Conservation (phyloP, 805 yeast genomes). For the Saccharomycopsis javanensis region DNA sequence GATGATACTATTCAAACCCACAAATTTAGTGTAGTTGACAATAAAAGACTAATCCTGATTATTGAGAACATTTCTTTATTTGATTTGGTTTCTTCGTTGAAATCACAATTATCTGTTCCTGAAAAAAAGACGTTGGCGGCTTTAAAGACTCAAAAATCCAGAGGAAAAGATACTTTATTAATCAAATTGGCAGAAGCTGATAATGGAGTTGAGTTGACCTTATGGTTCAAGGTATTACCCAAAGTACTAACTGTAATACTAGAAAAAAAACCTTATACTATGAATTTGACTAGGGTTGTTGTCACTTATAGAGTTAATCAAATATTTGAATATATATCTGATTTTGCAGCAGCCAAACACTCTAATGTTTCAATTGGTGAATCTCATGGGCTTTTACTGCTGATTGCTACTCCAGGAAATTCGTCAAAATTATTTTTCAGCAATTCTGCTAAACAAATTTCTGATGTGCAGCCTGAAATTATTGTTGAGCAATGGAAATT, state of each 20-base stretch:
- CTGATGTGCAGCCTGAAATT: slow-evolving; percentile 49
- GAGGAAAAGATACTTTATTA: slow-evolving; percentile 56
- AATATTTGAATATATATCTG: slow-evolving; percentile 59
- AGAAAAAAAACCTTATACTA: slow-evolving; percentile 80
- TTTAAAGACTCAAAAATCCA: slow-evolving; percentile 32
- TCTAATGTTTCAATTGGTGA: background rate
- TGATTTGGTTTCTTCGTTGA: slow-evolving; percentile 45
- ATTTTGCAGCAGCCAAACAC: slow-evolving; percentile 38
- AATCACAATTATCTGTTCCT: slow-evolving; percentile 51
- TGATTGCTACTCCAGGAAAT: slow-evolving; percentile 14
- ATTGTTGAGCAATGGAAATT: slow-evolving; percentile 82
- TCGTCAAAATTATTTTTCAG: slow-evolving; percentile 16
- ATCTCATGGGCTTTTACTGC: slow-evolving; percentile 21
- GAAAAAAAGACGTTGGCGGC: slow-evolving; percentile 66
- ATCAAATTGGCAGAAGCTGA: slow-evolving; percentile 78
- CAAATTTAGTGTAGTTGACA: background rate
- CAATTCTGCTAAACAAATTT: background rate
- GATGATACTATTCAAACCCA: slow-evolving; percentile 54
- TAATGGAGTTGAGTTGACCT: slow-evolving; percentile 88
- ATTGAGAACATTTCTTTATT: slow-evolving; percentile 62
- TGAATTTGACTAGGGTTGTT: slow-evolving; percentile 84
- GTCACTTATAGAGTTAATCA: slow-evolving; percentile 86
- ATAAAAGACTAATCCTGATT: slow-evolving; percentile 56
- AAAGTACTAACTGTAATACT: slow-evolving; percentile 60
- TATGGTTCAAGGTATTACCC: slow-evolving; percentile 92